These are phyloP conservation scores for Iris pallida DNA, from an alignment of 116 monocot species.

Conservation along the genomic window DNA sequence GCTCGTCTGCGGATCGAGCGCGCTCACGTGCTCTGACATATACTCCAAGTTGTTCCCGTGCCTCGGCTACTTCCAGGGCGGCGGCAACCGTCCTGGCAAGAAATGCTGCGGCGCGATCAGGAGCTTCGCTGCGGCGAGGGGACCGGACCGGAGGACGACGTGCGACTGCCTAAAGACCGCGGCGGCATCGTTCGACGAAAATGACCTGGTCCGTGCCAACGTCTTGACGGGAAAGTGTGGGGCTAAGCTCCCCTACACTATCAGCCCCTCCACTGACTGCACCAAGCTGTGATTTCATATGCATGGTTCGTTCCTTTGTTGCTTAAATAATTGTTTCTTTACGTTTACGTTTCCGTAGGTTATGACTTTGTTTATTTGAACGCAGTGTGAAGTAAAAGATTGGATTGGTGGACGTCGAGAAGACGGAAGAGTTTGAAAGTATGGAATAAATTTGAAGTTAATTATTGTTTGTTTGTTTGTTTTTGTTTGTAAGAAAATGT, in stretches of 20 bases:
- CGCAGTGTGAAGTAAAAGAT: too few relatives aligned
- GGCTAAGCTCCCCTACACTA: constrained; percentile 24
- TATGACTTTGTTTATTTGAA: too few relatives aligned
- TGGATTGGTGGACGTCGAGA: too few relatives aligned
- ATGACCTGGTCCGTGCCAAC: constrained; percentile 6
- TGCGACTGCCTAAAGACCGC: constrained; percentile 54
- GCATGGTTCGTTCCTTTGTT: too few relatives aligned
- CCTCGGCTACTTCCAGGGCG: constrained; percentile 21
- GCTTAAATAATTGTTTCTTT: too few relatives aligned
- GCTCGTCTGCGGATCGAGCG: neutral
- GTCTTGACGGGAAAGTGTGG: constrained; percentile 25
- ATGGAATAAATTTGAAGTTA: too few relatives aligned
- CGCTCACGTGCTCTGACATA: constrained; percentile 17
- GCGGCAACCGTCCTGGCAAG: neutral
- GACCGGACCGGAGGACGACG: constrained; percentile 25
- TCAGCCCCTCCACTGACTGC: constrained; percentile 36
- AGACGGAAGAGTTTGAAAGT: too few relatives aligned
- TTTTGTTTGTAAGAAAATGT: too few relatives aligned
- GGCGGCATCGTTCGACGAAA: constrained; percentile 4
- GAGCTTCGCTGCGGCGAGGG: constrained; percentile 8
- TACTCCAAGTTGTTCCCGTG: constrained; percentile 17
- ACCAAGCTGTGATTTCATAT: constrained; percentile 13
- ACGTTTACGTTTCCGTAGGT: too few relatives aligned
- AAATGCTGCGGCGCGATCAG: constrained; percentile 19
- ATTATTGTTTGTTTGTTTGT: too few relatives aligned